phyloP scores from a whole-genome alignment of 495 filamentous ascomycete genomes.

The Aspergillus sclerotiicarbonarius region DNA sequence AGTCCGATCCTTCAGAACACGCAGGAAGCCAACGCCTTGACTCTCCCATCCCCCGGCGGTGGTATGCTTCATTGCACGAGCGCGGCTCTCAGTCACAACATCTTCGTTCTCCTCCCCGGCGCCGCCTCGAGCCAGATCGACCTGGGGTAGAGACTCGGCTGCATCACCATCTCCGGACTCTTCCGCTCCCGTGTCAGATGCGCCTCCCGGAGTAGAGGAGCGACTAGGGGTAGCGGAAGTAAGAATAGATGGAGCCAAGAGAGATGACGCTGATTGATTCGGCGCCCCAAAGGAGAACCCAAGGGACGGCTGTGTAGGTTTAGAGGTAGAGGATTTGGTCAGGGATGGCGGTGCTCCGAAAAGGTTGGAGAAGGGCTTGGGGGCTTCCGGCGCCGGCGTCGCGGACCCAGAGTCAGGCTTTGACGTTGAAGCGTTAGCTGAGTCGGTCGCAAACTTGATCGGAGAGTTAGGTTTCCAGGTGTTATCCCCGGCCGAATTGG shows the following conservation, averaged over 20 bases:
- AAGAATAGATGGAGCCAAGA: conserved; percentile 34
- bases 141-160: conserved; percentile 47
- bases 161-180: conserved; percentile 54
- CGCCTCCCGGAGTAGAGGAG: conserved; percentile 45
- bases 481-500: conserved; percentile 37
- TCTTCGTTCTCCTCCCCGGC: conserved; percentile 72
- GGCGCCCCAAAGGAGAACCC: conserved; percentile 41
- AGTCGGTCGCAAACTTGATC: conserved; percentile 44
- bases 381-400: conserved; percentile 27
- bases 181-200: conserved; percentile 62
- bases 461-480: conserved; percentile 52
- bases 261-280: conserved; percentile 28
- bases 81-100: conserved; percentile 59
- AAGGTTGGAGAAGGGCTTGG: conserved; percentile 40
- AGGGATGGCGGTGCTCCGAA: conserved; percentile 40
- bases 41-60: conserved; percentile 47
- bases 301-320: conserved; percentile 22
- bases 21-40: conserved; percentile 62
- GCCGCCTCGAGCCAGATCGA: conserved; percentile 60
- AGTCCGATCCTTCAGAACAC: conserved; percentile 64
- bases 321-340: conserved; percentile 28
- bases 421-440: conserved; percentile 17
- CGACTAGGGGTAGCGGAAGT: conserved; percentile 31
- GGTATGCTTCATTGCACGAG: conserved; percentile 57
- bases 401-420: conserved; percentile 29